Evolutionary conservation across 352 stramenopile genomes (phyloP).

Genomic region (Phytophthora crassamura): DNA sequence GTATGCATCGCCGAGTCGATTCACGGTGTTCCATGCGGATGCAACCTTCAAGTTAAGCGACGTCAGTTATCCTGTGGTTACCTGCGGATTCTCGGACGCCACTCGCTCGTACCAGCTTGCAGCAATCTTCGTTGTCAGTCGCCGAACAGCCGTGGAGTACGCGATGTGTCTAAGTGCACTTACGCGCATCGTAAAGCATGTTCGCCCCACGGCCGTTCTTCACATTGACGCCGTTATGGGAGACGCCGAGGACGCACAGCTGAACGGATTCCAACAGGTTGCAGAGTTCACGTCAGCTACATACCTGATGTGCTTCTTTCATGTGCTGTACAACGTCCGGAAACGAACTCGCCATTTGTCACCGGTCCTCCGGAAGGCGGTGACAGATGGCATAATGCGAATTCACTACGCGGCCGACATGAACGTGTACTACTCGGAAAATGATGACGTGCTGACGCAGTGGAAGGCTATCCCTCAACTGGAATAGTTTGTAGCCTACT

Average conservation of each 20-base stretch:
- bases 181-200: not conserved
- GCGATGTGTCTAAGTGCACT: constrained; percentile 5
- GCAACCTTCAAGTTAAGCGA: constrained; percentile 22
- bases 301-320: too few relatives aligned
- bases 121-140: constrained; percentile 21
- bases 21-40: constrained; percentile 19
- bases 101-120: constrained; percentile 8
- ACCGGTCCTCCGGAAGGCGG: not conserved
- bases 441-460: not conserved
- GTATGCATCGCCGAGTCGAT: not conserved
- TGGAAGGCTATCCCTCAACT: not conserved
- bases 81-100: constrained; percentile 17
- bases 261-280: constrained; percentile 10
- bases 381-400: constrained; percentile 1
- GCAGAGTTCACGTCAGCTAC: not conserved
- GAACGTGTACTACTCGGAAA: constrained; percentile 7
- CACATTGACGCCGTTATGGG: constrained; percentile 4
- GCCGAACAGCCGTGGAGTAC: constrained; percentile 12
- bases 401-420: constrained; percentile 6
- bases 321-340: constrained; percentile 10
- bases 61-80: constrained; percentile 7
- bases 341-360: constrained; percentile 5
- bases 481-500: not conserved
- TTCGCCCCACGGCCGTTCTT: not conserved
- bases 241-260: constrained; percentile 5